phyloP scores from a whole-genome alignment of 371 early-diverging fungal species.

The Smittium culicis region DNA sequence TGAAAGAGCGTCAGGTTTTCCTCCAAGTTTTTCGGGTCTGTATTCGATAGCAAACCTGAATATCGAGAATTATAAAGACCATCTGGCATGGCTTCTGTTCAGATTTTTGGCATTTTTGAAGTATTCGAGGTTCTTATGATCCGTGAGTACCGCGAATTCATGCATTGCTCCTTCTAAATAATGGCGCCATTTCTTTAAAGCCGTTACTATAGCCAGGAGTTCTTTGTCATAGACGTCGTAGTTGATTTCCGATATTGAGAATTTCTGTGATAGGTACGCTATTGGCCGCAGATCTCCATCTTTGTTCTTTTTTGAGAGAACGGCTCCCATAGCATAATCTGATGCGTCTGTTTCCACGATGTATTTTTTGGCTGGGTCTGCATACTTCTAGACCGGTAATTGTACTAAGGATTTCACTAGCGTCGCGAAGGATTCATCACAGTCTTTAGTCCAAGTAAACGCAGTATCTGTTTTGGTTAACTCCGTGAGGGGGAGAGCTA shows the following conservation, averaged over 20 bases:
- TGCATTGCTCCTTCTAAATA: slow-evolving; percentile 2
- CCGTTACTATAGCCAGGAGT: slow-evolving; percentile 3
- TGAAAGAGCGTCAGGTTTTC: slow-evolving; percentile 14
- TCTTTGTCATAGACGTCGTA: slow-evolving; percentile 6
- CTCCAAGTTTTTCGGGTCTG: background rate
- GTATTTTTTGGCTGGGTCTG: background rate
- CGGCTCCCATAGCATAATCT: slow-evolving; percentile 6
- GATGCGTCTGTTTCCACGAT: slow-evolving; percentile 11
- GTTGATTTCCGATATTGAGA: background rate
- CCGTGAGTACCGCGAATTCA: background rate
- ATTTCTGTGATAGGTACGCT: slow-evolving; percentile 4
- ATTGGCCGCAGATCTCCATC: background rate
- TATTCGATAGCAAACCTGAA: slow-evolving; percentile 12
- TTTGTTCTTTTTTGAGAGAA: background rate
- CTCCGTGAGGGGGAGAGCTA: slow-evolving; percentile 18
- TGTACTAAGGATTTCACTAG: too few relatives aligned
- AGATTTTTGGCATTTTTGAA: slow-evolving; percentile 1
- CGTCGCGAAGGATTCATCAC: too few relatives aligned
- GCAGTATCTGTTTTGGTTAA: slow-evolving; percentile 15
- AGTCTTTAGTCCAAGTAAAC: background rate
- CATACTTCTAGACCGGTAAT: too few relatives aligned
- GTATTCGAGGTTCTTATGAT: slow-evolving; percentile 7
- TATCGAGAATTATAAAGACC: background rate
- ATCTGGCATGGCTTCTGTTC: slow-evolving; percentile 3
- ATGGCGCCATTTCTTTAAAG: slow-evolving; percentile 3